Base-by-base conservation (phyloP, 805 yeast species). In the Candida argentea region DNA sequence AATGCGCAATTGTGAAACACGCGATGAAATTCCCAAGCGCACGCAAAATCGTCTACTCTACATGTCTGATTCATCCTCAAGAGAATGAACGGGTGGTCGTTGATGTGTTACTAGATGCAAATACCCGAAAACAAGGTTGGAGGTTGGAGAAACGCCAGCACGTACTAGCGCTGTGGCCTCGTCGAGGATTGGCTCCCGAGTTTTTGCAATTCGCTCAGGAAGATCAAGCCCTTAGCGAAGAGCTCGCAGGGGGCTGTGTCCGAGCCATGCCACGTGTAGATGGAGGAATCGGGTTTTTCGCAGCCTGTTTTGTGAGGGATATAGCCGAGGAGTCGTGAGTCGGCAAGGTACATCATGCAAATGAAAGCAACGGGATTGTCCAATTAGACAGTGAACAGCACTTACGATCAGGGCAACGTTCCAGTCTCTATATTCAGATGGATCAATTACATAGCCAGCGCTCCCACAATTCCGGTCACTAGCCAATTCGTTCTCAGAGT, bases 271-370 rank as follows among this genome's bases (percentile, higher is more conserved):
- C 96, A 1, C 77, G 73, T 36, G 79, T 70, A 24, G 98, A 91
- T 50, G 98, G 97, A 17, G 98, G 98, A n/a, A 91, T 91, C 43
- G 99, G 99, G 0, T 91, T 91, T 49, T 91, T 91, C 55, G 97
- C 96, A 0, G 97, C 87, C 1, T 77, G 91, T 32, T 89, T 91
- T 49, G 81, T 82, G 37, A 66, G 43, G 26, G n/a, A n/a, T n/a
- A n/a, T n/a, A n/a, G n/a, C n/a, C n/a, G n/a, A n/a, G n/a, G n/a
- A n/a, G n/a, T n/a, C n/a, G n/a, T n/a, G n/a, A n/a, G n/a, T n/a
- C n/a, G n/a, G n/a, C n/a, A n/a, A n/a, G n/a, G n/a, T n/a, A n/a
- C n/a, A n/a, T n/a, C n/a, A n/a, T n/a, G n/a, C n/a, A n/a, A n/a
- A n/a, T n/a, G n/a, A n/a, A n/a, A n/a, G n/a, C n/a, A n/a, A n/a